phyloP scores from a whole-genome alignment of 768 basidiomycete genomes.

The Boletus rubropictus region DNA sequence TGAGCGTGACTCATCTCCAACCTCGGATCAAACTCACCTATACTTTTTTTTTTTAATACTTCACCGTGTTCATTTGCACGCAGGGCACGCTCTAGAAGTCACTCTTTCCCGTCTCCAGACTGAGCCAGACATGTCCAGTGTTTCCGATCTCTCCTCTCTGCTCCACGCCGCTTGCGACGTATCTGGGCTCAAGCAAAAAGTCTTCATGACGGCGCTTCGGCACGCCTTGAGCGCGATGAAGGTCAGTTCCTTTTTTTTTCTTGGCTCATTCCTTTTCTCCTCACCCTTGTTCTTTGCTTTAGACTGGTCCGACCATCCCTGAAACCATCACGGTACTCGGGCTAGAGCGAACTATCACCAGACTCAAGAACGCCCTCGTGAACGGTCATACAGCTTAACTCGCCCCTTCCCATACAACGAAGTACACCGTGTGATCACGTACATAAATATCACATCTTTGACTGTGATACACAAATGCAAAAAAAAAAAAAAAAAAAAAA shows the following conservation, averaged over 20 bases:
- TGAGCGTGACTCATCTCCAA: slow-evolving; percentile 20
- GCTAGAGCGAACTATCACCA: slow-evolving; percentile 15
- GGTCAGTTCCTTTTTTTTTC: slow-evolving; percentile 38
- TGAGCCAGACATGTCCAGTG: not conserved
- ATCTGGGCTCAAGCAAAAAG: slow-evolving; percentile 38
- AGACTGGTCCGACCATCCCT: slow-evolving; percentile 41
- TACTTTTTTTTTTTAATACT: not conserved
- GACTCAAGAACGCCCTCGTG: slow-evolving; percentile 15
- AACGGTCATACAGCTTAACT: not conserved
- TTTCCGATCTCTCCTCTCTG: slow-evolving; percentile 29
- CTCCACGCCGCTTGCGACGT: slow-evolving; percentile 42
- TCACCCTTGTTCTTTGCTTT: not conserved
- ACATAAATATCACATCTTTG: not conserved
- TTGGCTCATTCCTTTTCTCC: not conserved
- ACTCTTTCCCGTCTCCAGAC: slow-evolving; percentile 3
- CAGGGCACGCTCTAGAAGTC: slow-evolving; percentile 9
- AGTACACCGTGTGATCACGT: not conserved
- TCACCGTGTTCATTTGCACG: not conserved
- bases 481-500: too few species aligned
- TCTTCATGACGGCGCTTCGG: slow-evolving; percentile 68
- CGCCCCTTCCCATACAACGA: not conserved
- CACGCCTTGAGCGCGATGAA: slow-evolving; percentile 80
- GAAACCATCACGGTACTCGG: slow-evolving; percentile 38
- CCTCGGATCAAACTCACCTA: not conserved
- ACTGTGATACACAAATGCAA: not conserved